Percentiles rank a stretch among this genome's conserved stretches.
phyloP scores from a whole-genome alignment of 2,329 filamentous ascomycete genomes.

The Tolypocladium paradoxum region DNA sequence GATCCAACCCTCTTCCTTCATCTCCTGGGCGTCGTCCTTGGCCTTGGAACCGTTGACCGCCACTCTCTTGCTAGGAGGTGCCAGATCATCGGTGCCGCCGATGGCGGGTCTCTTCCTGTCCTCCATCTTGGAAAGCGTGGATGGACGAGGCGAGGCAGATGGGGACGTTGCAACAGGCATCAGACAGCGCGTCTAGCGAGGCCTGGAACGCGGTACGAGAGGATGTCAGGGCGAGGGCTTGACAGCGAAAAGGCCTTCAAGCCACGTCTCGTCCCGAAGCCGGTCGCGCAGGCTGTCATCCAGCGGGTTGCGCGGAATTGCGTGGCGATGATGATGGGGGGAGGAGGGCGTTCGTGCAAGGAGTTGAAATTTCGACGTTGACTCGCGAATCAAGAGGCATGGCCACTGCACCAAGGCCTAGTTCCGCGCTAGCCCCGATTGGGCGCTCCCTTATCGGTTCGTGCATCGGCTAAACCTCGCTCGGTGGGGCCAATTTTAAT shows the following conservation, averaged over 20 bases:
- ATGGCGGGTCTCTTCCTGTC: slow-evolving; percentile 94
- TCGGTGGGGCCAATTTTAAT: neutral
- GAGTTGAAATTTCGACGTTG: slow-evolving; percentile 35
- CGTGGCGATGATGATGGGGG: slow-evolving; percentile 18
- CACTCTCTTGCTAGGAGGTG: slow-evolving; percentile 85
- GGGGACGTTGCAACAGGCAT: slow-evolving; percentile 77
- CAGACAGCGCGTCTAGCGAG: slow-evolving; percentile 41
- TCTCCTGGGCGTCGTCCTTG: slow-evolving; percentile 44
- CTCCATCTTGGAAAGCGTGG: slow-evolving; percentile 92
- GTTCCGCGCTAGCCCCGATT: slow-evolving; percentile 20
- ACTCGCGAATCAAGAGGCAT: slow-evolving; percentile 28
- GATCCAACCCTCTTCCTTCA: slow-evolving; percentile 51
- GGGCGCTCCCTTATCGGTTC: slow-evolving; percentile 20
- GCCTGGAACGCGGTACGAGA: slow-evolving; percentile 30
- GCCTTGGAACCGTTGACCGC: slow-evolving; percentile 67
- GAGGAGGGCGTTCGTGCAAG: slow-evolving; percentile 21
- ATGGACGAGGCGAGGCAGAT: slow-evolving; percentile 61
- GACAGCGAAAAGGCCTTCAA: slow-evolving; percentile 17
- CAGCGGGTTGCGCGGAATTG: slow-evolving; percentile 19
- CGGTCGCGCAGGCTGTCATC: slow-evolving; percentile 22
- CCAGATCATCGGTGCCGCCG: slow-evolving; percentile 68
- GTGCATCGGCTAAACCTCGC: slow-evolving; percentile 23
- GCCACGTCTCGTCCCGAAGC: slow-evolving; percentile 23
- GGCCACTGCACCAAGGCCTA: slow-evolving; percentile 24
- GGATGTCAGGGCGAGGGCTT: slow-evolving; percentile 16